Base-by-base conservation (phyloP, 805 yeast species). In the Priceomyces melissophilus region DNA sequence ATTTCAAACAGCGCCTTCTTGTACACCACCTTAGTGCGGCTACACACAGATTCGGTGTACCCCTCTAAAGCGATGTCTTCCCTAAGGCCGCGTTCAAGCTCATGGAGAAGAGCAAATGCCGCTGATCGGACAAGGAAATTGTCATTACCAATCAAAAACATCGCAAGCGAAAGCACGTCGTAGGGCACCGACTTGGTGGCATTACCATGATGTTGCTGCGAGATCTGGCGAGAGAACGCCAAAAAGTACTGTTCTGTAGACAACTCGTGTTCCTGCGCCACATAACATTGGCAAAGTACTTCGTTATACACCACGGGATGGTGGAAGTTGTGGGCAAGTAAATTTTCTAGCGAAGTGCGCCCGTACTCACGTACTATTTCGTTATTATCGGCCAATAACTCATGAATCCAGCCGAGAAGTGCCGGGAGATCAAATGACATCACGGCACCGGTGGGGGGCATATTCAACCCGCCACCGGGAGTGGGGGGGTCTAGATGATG, bases 1-100 rank as follows among this genome's bases (percentile, higher is more conserved):
- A 90, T 67, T 40, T 85, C 87, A 49, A 84, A 83, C 41, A 91
- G 75, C 0, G 95, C 95, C 32, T 91, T 81, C 55, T 89, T 89
- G 67, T 84, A 90, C 3, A 93, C 88, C 5, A 88, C 86, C 50
- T 84, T 79, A 5, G 95, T 84, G 27, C 79, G 73, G 46, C 88
- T 85, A 38, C 83, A 77, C 10, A 88, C 76, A 29, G 87, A 74
- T 54, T 87, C 91, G 28, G 79, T 75, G 55, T 79, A 87, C 15
- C 75, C 75, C 6, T 73, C 74, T 15, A 54, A 41, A 2, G 82
- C 65, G 0, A 79, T 69, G 1, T 81, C 71, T 27, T 78, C 75
- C 36, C 56, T 52, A 32, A 47, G 50, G 16, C 52, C 51, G 30
- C 68, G 61, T 55, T 91, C 98, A 4, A 86, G 75, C 23, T 72